phyloP scores from a whole-genome alignment of 768 basidiomycete genomes.

The Amyloporia xantha region DNA sequence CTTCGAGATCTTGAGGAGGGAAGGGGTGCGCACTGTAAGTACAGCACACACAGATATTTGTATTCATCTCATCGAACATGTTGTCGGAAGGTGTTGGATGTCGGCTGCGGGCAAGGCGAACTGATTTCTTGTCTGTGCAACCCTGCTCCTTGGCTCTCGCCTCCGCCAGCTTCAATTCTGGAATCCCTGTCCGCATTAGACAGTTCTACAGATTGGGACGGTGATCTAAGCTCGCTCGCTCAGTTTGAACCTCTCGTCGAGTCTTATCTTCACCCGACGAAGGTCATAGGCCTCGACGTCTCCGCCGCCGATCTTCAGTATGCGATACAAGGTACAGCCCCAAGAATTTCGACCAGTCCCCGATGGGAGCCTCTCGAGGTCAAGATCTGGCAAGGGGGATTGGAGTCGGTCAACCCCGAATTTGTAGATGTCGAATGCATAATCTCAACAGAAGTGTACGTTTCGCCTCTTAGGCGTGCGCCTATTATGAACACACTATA shows the following conservation, averaged over 20 bases:
- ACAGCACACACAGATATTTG: neutral
- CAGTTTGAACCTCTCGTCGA: constrained; percentile 1
- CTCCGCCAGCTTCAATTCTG: constrained; percentile 21
- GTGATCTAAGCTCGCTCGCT: no score
- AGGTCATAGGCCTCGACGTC: constrained; percentile 63
- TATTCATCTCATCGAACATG: neutral
- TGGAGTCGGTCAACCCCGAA: constrained; percentile 59
- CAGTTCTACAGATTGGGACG: no score
- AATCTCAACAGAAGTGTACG: constrained; percentile 78
- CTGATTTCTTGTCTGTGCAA: constrained; percentile 65
- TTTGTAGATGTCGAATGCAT: constrained; percentile 67
- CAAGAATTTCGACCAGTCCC: constrained; percentile 6
- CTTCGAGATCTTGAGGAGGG: constrained; percentile 21
- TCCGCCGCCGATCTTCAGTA: constrained; percentile 44
- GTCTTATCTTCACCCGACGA: constrained; percentile 12
- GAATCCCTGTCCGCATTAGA: no score
- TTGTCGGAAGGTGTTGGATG: constrained; percentile 67
- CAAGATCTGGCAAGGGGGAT: constrained; percentile 68
- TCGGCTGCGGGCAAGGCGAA: constrained; percentile 81
- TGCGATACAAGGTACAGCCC: constrained; percentile 39
- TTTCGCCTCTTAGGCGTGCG: constrained; percentile 11
- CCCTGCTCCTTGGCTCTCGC: constrained; percentile 65
- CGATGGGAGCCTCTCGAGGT: constrained; percentile 68
- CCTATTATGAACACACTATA: neutral
- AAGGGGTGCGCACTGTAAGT: constrained; percentile 16